phyloP scores from a whole-genome alignment of 1,139 yeast genomes.

The Candida anutae region DNA sequence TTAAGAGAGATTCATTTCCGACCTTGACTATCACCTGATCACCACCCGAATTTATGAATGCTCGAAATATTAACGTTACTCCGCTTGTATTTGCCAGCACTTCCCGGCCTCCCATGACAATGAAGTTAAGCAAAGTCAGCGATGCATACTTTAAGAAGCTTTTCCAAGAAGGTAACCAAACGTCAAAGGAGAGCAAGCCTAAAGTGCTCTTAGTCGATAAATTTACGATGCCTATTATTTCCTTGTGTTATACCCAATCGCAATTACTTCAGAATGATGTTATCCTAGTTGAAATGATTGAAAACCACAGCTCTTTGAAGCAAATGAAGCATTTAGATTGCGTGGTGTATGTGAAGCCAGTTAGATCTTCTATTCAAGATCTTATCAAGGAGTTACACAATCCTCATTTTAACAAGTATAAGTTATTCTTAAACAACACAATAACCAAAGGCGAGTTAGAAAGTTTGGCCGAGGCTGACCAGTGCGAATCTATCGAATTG shows the following conservation, averaged over 20 bases:
- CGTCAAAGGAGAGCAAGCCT: conserved; percentile 34
- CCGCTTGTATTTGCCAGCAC: no score
- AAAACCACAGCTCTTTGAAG: conserved; percentile 56
- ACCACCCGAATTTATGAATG: no score
- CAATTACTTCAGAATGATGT: conserved; percentile 74
- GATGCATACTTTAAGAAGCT: conserved; percentile 31
- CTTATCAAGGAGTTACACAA: conserved; percentile 58
- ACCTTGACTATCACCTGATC: no score
- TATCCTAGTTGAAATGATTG: conserved; percentile 67
- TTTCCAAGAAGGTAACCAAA: conserved; percentile 14
- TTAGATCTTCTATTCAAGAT: conserved; percentile 50
- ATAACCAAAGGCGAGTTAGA: conserved; percentile 74
- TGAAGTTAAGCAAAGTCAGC: conserved; percentile 28
- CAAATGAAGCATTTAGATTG: conserved; percentile 77
- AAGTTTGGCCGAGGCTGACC: conserved; percentile 83
- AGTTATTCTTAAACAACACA: conserved; percentile 68
- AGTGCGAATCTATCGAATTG: conserved; percentile 65
- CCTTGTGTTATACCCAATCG: conserved; percentile 84
- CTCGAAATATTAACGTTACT: no score
- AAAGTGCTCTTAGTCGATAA: conserved; percentile 74
- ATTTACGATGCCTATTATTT: conserved; percentile 73
- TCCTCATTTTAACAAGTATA: conserved; percentile 77
- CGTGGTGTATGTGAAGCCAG: conserved; percentile 72
- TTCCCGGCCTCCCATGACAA: no score
- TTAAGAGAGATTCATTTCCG: no score